Percentiles rank a stretch among this genome's conserved stretches.
These are phyloP conservation scores for Syzygium malaccense DNA, from an alignment of 441 rosid species.

Conservation along the genomic window DNA sequence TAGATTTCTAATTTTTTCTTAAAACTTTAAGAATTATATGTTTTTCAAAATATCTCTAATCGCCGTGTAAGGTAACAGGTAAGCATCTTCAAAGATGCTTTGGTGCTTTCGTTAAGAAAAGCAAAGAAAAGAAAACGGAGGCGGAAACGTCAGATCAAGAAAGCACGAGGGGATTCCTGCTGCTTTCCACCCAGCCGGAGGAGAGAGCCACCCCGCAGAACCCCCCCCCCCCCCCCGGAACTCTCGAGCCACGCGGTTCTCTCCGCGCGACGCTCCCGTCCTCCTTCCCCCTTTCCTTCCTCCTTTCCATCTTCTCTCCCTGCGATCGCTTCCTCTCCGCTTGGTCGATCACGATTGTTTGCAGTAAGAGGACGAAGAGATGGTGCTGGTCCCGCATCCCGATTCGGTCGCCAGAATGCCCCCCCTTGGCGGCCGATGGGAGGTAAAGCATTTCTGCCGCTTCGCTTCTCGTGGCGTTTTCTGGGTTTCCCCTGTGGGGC, in stretches of 20 bases:
- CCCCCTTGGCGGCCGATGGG: too few relatives aligned
- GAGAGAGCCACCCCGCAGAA: not conserved
- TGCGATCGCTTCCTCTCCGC: not conserved
- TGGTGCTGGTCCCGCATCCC: constrained; percentile 78
- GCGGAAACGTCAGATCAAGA: not conserved
- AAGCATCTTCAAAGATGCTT: not conserved
- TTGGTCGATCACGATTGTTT: not conserved
- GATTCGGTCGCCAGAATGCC: constrained; percentile 69
- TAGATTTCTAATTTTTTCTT: not conserved
- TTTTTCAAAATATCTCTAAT: not conserved
- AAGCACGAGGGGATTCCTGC: not conserved
- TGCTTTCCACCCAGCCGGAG: not conserved
- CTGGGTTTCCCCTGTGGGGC: not conserved
- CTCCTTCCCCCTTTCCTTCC: not conserved
- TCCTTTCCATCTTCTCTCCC: not conserved
- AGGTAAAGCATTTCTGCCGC: not conserved
- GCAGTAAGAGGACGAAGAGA: constrained; percentile 95
- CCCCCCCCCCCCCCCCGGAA: not conserved
- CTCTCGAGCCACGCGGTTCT: not conserved
- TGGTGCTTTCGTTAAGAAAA: not conserved
- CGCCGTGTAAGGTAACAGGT: not conserved
- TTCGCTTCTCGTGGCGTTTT: not conserved
- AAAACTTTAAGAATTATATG: not conserved
- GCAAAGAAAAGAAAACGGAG: not conserved
- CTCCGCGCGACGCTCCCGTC: not conserved